Evolutionary conservation across 495 filamentous ascomycete species (phyloP), one percentile per base, ranked within the genome.

Genomic region (Penicillium cosmopolitanum): DNA sequence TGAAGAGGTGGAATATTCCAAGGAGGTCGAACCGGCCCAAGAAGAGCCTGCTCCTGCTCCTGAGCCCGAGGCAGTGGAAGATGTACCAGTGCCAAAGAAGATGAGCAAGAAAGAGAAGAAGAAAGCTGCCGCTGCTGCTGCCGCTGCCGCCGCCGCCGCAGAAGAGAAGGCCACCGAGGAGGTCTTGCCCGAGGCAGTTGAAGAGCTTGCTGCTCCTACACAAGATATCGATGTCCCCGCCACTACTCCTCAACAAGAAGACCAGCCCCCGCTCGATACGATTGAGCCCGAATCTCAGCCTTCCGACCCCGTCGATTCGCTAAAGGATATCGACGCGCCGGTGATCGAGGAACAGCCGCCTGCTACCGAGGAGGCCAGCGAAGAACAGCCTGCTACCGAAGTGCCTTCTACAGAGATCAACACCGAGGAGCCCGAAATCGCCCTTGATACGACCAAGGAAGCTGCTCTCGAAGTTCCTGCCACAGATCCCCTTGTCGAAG

Each of bases 71-170:
- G 53, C 53, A 11, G 31, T 3, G 4, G 40, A 46, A 35, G 8
- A 38, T n/a, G 11, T 12, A 7, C 46, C 53, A 23, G 19, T 42
- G n/a, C 21, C 52, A 9, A 63, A 57, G 25, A 67, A 69, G 53
- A 57, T 57, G 58, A 66, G 52, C 40, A 70, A 70, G 60, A 70
- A 66, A 36, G 55, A 63, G 25, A 63, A 61, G 50, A 64, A 61
- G 57, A 50, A 43, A 40, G 57, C 62, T 11, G 53, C 60, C 34
- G 61, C 58, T 18, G 64, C 21, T 31, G 46, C 66, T 13, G 57
- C 57, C 0, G 57, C 57, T 2, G 51, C 42, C 28, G 42, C 57
- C 8, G 50, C 50, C 19, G 19, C 66, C 8, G 57, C 51, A 19
- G 58, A 58, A 7, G 65, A 67, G 40, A 47, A 67, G 5, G 19